Base-by-base conservation (phyloP, 345 rosid genomes). In the Populus davidiana region DNA sequence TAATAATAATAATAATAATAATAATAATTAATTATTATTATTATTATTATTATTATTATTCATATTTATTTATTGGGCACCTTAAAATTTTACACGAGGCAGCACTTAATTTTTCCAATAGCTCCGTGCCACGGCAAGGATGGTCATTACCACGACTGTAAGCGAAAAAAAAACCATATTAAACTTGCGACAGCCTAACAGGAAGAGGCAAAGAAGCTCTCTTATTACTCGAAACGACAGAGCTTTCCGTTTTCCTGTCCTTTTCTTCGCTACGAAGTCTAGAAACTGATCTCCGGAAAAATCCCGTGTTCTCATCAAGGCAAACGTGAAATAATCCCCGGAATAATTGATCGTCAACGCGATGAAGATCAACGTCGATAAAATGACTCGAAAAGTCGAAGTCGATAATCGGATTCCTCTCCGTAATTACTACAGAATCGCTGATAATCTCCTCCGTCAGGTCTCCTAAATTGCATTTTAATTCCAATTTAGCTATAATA, bases 391-490 rank as follows among this genome's bases (percentile, higher is more conserved):
- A 31, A 88, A 83, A 76, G 86, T 94, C 71, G 93, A 91, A 76
- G 97, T 93, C 63, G 97, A 94, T 85, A 87, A 86, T 88, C 90
- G 91, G 84, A 91, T 91, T 43, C 87, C 94, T 80, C 94, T 95
- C 77, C 90, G 89, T 36, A 82, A 89, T 75, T 92, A 93, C 81
- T 90, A 92, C 65, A 86, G 98, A 70, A 95, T 91, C 84, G 98
- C 98, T 78, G 97, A 95, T 85, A 90, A 91, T 85, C 96, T 95
- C 73, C 96, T 93, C 80, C 86, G 91, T 25, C 98, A 93, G 99
- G 99, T 90, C 17, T 16, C 29, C 23, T 65, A 25, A 33, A 16
- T 61, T 54, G 64, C 33, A 61, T 36, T 75, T 71, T 27, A 44
- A 39, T 75, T 66, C 10, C 16, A 47, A 71, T 49, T 47, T 12